Evolutionary conservation across 495 filamentous ascomycete species (phyloP).

Genomic region (Cenococcum geophilum): DNA sequence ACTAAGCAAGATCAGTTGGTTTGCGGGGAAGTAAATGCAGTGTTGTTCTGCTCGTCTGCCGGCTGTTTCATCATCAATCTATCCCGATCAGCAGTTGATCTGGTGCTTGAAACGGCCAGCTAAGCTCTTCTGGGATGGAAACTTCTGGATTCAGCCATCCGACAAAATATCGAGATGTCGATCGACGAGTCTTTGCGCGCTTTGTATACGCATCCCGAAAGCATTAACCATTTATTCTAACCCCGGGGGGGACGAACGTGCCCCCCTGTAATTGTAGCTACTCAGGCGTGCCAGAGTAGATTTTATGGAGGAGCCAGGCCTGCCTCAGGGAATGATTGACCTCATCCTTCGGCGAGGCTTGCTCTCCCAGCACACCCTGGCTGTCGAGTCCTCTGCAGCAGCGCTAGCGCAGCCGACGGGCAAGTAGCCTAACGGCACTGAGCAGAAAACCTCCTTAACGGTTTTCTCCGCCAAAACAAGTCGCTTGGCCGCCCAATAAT

Average conservation of each 20-base stretch:
- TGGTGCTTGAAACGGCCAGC: neutral
- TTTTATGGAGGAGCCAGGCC: neutral
- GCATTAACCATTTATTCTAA: neutral
- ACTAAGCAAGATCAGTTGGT: neutral
- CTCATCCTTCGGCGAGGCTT: neutral
- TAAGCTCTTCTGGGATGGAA: neutral
- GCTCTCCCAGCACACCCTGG: neutral
- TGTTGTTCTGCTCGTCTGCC: neutral
- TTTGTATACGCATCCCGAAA: neutral
- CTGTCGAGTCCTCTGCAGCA: neutral
- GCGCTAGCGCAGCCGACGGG: conserved; percentile 4
- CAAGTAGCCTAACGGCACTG: neutral
- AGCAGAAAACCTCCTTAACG: neutral
- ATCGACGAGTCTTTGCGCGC: neutral
- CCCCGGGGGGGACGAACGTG: neutral
- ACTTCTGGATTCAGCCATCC: neutral
- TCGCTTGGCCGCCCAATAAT: neutral
- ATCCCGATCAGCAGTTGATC: neutral
- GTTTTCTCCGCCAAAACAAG: neutral
- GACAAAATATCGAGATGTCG: neutral
- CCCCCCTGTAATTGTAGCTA: neutral
- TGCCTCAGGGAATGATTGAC: neutral
- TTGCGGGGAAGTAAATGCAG: no score
- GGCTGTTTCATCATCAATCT: neutral
- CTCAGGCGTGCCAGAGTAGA: neutral